Conservation (phyloP, 2,329 filamentous ascomycete species). For the Aspergillus sclerotialis region DNA sequence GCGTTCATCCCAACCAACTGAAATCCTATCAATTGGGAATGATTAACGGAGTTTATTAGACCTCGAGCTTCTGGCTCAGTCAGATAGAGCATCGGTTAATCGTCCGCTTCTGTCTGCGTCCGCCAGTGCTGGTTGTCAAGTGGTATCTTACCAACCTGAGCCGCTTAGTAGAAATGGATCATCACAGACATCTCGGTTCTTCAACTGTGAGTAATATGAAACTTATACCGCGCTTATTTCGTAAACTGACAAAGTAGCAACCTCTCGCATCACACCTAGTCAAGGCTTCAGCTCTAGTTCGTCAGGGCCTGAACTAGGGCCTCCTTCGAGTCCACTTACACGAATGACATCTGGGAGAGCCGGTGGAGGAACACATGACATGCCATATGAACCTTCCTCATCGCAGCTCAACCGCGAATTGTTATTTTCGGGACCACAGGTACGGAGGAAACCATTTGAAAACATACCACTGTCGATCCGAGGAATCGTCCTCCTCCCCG, state of each 20-base stretch:
- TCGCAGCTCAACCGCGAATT: neutral
- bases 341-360: conserved; percentile 15
- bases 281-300: conserved; percentile 20
- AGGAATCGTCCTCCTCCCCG: conserved; percentile 55
- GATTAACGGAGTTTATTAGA: conserved; percentile 17
- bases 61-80: conserved; percentile 30
- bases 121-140: conserved; percentile 1
- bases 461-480: conserved; percentile 37
- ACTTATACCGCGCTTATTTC: neutral
- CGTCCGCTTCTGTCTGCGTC: conserved; percentile 1
- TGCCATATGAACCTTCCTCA: neutral
- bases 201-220: conserved; percentile 19
- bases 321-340: conserved; percentile 25
- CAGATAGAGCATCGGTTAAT: conserved; percentile 10
- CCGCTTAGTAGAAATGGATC: conserved; percentile 1
- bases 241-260: conserved; percentile 9
- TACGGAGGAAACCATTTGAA: conserved; percentile 10
- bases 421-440: neutral
- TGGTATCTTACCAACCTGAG: neutral
- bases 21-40: neutral
- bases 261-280: conserved; percentile 14
- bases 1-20: conserved; percentile 8
- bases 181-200: conserved; percentile 20
- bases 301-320: conserved; percentile 14
- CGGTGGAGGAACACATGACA: neutral